phyloP scores from a whole-genome alignment of 2,329 filamentous ascomycete species.

The Cercospora sojina region DNA sequence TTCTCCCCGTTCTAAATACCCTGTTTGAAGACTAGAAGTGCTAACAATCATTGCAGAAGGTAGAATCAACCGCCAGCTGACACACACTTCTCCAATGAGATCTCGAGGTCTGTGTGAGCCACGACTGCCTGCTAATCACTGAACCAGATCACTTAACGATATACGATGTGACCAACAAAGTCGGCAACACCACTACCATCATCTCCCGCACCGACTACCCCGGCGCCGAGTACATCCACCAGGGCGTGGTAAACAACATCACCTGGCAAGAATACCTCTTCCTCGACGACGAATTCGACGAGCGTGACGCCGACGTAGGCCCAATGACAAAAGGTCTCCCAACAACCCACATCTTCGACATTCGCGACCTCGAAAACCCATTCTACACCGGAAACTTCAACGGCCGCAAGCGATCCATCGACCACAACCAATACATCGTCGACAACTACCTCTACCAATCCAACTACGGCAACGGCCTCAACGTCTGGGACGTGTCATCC shows the following conservation, averaged over 20 bases:
- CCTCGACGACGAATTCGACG: slow-evolving; percentile 57
- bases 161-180: slow-evolving; percentile 50
- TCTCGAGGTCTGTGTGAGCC: background rate
- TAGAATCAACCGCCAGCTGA: background rate
- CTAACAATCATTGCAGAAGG: background rate
- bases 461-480: slow-evolving; percentile 41
- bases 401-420: slow-evolving; percentile 36
- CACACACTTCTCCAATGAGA: background rate
- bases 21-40: background rate
- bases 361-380: slow-evolving; percentile 46
- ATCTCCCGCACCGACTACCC: slow-evolving; percentile 52
- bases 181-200: slow-evolving; percentile 36
- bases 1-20: background rate
- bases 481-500: slow-evolving; percentile 40
- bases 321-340: slow-evolving; percentile 38
- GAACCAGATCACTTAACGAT: slow-evolving; percentile 43
- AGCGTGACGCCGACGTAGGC: slow-evolving; percentile 32
- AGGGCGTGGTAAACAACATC: slow-evolving; percentile 52
- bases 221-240: slow-evolving; percentile 53
- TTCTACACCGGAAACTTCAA: slow-evolving; percentile 43
- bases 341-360: slow-evolving; percentile 49
- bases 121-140: background rate
- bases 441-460: slow-evolving; percentile 40
- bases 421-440: slow-evolving; percentile 46
- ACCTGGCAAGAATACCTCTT: slow-evolving; percentile 47